Percentiles rank a stretch among this genome's conserved stretches.
phyloP scores from a whole-genome alignment of 257 asterid genomes.

The Solanum clarkiae region DNA sequence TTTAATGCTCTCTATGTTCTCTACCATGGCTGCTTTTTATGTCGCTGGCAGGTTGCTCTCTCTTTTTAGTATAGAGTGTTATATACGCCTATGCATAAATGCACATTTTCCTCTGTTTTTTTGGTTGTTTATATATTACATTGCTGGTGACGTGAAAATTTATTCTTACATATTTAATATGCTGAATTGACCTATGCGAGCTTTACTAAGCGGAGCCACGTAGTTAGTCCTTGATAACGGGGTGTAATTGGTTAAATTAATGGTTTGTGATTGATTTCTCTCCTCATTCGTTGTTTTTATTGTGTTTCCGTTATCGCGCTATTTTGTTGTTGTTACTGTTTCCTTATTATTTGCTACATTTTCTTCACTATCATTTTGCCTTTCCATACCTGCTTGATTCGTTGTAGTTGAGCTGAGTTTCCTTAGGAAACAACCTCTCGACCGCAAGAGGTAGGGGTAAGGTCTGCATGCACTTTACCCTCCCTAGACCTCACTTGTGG shows the following conservation, averaged over 20 bases:
- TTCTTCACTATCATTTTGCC: not conserved
- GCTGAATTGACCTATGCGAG: not conserved
- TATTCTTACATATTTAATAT: not conserved
- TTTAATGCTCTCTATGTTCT: constrained; percentile 61
- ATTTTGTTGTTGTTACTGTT: not conserved
- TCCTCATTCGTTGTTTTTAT: not conserved
- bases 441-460: not conserved
- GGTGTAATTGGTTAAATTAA: not conserved
- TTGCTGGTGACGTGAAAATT: not conserved
- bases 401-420: not conserved
- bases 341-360: not conserved
- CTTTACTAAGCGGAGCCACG: not conserved
- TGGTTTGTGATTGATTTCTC: not conserved
- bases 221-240: not conserved
- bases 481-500: not conserved
- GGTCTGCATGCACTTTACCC: too few relatives aligned
- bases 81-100: not conserved
- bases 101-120: not conserved
- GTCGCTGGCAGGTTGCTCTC: constrained; percentile 55
- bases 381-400: not conserved
- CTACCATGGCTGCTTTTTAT: constrained; percentile 70
- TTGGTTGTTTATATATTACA: not conserved
- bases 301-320: not conserved
- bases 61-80: not conserved
- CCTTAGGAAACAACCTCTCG: too few relatives aligned